A percentile compares a stretch with the other conserved stretches of the same genome.
phyloP scores from a whole-genome alignment of 805 yeast species.

The Ogataea nonfermentans region DNA sequence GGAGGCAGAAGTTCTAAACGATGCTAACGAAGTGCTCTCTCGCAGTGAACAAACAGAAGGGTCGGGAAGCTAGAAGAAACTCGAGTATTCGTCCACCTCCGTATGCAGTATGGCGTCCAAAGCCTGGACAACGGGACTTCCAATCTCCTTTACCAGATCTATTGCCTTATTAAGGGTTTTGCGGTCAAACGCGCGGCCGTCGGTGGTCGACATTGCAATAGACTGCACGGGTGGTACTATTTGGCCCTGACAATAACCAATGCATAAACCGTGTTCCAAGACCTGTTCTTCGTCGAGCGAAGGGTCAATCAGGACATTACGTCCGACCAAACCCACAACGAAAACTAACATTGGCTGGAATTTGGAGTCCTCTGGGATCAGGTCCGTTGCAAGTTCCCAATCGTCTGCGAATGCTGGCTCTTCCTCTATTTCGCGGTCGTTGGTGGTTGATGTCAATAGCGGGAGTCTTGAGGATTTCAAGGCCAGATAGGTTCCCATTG shows the following conservation, averaged over 20 bases:
- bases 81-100: slow-evolving; percentile 30
- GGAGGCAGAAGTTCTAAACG: slow-evolving; percentile 44
- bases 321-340: slow-evolving; percentile 72
- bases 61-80: slow-evolving; percentile 14
- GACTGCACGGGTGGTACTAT: slow-evolving; percentile 73
- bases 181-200: slow-evolving; percentile 56
- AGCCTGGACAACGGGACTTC: slow-evolving; percentile 59
- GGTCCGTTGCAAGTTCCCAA: slow-evolving; percentile 58
- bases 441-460: slow-evolving; percentile 61
- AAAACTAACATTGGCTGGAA: slow-evolving; percentile 76
- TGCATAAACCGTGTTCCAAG: slow-evolving; percentile 75
- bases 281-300: slow-evolving; percentile 86
- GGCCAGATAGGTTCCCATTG: slow-evolving; percentile 80
- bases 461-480: slow-evolving; percentile 77
- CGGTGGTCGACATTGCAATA: slow-evolving; percentile 52
- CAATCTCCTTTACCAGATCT: slow-evolving; percentile 57
- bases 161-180: slow-evolving; percentile 50
- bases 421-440: slow-evolving; percentile 71
- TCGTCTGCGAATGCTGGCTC: slow-evolving; percentile 91
- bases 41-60: slow-evolving; percentile 12
- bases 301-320: slow-evolving; percentile 75
- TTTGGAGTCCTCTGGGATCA: slow-evolving; percentile 38
- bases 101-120: slow-evolving; percentile 47
- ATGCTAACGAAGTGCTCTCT: slow-evolving; percentile 35
- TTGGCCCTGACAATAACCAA: slow-evolving; percentile 68